Base-by-base conservation (phyloP, 768 basidiomycete genomes). In the Chalciporus pseudorubinellus region DNA sequence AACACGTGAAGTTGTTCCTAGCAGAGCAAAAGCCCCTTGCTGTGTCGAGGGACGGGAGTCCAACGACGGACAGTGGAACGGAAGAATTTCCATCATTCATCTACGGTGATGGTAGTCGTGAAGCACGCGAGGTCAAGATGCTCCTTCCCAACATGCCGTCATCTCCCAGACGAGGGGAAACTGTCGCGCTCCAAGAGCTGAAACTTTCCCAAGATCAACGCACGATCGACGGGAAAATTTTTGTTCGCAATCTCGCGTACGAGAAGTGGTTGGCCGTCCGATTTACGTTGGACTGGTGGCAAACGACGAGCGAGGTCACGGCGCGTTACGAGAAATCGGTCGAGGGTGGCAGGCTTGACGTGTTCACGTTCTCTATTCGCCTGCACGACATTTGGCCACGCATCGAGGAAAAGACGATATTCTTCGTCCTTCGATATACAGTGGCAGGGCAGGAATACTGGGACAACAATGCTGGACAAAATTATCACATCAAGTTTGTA, bases 261-360 rank as follows among this genome's bases (percentile, higher is more conserved):
- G 77, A 87, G 61, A 98, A 98, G 72, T 81, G 82, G 76, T 78
- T 98, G 46, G 87, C 84, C 8, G 82, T 93, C 21, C 83, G 95
- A 24, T 98, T 97, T 70, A 98, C 95, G 1, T 80, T 95, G 59
- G 95, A 98, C 66, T 78, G 76, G 59, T 98, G 95, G 95, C 92
- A 93, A 69, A 99, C 95, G 42, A 95, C 92, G 52, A 89, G 87
- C 68, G 95, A 98, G 69, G 90, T 97, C 51, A 81, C 85, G 1
- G 95, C 85, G 21, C 82, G 80, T 44, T 87, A 90, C 66, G 69
- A 72, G 18, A 77, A 80, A 50, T 65, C 75, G 31, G 55, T 74
- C 19, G 58, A 57, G 40, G 65, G 56, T 26, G 68, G 72, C 33
- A 49, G 48, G 21, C 78, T 80, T 65, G 93, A 95, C 63, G 74